Base-by-base conservation (phyloP, 305 asterid genomes). In the Withania somnifera region DNA sequence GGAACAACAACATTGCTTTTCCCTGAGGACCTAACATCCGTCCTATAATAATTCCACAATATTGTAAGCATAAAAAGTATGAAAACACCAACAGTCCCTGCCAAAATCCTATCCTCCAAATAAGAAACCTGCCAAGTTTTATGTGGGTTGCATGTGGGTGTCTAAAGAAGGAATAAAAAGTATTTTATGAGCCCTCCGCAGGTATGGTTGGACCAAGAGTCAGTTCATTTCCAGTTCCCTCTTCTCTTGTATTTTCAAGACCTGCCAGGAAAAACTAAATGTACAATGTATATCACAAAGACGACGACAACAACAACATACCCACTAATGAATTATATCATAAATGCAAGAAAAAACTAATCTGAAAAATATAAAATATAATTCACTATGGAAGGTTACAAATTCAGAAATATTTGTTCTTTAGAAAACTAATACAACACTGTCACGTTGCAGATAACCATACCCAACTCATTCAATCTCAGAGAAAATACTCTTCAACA, bases 201-300 rank as follows among this genome's bases (percentile, higher is more conserved):
- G 91, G 95, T 84, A 89, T 84, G 11, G 93, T 54, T 54, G 98
- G 91, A 88, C 93, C 89, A 81, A 91, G 61, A 82, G 88, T 91
- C 84, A 93, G 85, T 86, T 90, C 94, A 76, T 81, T 88, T 83
- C 80, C 89, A 28, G 86, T 66, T 30, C 81, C 91, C 50, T 87
- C 91, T 76, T 87, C 92, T 76, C 84, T 84, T 32, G 93, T 84
- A 84, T 84, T 86, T 85, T 90, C 98, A 66, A 98, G 96, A 83
- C 97, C 99, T 96, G 91, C 80, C 87, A 82, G 83, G 67, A 79
- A 32, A 79, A 79, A 47, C 77, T 77, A 83, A 73, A 57, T 68
- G 71, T 77, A 82, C 67, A 73, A 57, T 68, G 71, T 77, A 82
- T 73, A 13, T 79, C 73, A 51, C 67, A 85, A n/a, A n/a, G n/a